These are phyloP conservation scores for Leucocoprinus leucothites DNA, from an alignment of 768 basidiomycete species.

Conservation along the genomic window DNA sequence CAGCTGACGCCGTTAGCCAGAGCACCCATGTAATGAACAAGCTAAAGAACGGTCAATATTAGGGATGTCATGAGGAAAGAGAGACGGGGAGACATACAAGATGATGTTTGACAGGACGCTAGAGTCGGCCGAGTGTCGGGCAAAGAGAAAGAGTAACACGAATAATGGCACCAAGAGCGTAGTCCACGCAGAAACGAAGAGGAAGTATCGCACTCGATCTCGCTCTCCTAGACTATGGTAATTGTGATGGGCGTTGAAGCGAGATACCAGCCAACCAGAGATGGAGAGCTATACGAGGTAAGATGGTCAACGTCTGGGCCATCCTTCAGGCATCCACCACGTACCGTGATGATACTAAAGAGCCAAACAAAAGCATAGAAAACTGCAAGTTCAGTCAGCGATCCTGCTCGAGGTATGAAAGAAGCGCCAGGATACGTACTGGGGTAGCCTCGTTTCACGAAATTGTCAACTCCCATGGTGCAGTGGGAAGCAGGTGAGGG, in stretches of 20 bases:
- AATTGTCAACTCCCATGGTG: slow-evolving; percentile 9
- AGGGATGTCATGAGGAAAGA: neutral
- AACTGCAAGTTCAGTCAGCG: neutral
- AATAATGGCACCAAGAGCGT: slow-evolving; percentile 50
- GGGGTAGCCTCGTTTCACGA: slow-evolving; percentile 12
- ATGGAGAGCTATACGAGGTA: slow-evolving; percentile 49
- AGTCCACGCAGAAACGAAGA: slow-evolving; percentile 77
- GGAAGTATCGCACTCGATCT: slow-evolving; percentile 61
- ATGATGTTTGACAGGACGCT: slow-evolving; percentile 62
- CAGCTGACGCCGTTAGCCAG: slow-evolving; percentile 73
- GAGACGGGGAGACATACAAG: slow-evolving; percentile 38
- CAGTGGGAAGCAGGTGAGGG: too few species aligned
- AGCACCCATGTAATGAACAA: slow-evolving; percentile 71
- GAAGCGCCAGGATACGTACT: slow-evolving; percentile 3
- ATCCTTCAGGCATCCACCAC: neutral
- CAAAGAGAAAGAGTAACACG: slow-evolving; percentile 51
- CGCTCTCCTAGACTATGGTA: slow-evolving; percentile 45
- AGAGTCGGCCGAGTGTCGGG: slow-evolving; percentile 47
- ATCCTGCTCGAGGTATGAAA: neutral
- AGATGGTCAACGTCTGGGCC: neutral
- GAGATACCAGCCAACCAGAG: slow-evolving; percentile 67
- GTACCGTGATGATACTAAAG: slow-evolving; percentile 3
- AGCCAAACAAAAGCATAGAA: slow-evolving; percentile 1
- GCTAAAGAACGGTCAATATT: slow-evolving; percentile 30
- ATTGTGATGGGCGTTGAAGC: slow-evolving; percentile 57